These are phyloP conservation scores for Fragaria vesca DNA, from an alignment of 306 rosid genomes.

Conservation along the genomic window DNA sequence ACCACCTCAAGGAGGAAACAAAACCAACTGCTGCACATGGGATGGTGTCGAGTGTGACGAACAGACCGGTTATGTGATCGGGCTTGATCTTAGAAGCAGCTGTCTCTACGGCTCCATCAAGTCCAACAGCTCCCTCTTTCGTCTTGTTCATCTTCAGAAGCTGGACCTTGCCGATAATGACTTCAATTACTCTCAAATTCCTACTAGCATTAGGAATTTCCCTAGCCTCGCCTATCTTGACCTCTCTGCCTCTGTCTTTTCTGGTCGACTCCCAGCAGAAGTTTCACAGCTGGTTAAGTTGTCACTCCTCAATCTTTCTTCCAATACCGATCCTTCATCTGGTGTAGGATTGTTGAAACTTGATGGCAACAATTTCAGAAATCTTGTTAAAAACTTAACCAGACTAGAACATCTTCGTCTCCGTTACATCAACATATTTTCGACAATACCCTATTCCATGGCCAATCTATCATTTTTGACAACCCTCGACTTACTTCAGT, in stretches of 20 bases:
- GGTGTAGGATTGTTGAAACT: neutral
- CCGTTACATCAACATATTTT: neutral
- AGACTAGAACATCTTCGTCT: neutral
- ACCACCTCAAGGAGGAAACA: neutral
- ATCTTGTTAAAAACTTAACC: neutral
- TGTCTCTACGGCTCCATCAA: neutral
- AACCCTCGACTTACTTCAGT: neutral
- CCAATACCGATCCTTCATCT: neutral
- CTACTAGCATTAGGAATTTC: neutral
- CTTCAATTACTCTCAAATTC: conserved; percentile 20
- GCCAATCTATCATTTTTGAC: neutral
- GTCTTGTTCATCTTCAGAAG: neutral
- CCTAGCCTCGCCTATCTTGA: neutral
- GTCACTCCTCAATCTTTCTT: neutral
- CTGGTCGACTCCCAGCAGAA: conserved; percentile 1
- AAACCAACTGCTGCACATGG: conserved; percentile 7
- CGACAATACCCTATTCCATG: neutral
- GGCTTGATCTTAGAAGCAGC: conserved; percentile 5
- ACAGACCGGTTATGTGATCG: conserved; percentile 8
- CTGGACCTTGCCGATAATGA: neutral
- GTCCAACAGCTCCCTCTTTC: neutral
- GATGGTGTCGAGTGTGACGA: conserved; percentile 4
- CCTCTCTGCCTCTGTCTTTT: neutral
- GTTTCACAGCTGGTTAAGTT: neutral
- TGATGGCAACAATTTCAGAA: neutral